Evolutionary conservation across 441 rosid species (phyloP).

Genomic region (Brassica balearica): DNA sequence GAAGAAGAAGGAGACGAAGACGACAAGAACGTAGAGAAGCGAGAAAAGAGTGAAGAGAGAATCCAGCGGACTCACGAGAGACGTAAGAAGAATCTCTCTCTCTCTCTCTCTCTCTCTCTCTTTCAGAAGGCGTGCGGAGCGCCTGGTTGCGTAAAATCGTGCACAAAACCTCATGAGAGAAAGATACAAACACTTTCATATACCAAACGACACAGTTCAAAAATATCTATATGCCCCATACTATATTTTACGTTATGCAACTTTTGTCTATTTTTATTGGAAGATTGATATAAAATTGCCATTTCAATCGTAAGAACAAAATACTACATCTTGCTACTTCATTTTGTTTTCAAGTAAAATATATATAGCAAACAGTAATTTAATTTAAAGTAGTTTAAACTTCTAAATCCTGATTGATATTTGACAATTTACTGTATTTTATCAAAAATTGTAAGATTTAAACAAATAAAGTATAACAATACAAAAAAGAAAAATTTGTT

Average conservation of each 20-base stretch:
- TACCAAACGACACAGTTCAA: background rate
- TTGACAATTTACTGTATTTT: background rate
- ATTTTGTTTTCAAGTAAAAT: background rate
- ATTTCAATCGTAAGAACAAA: too few relatives aligned
- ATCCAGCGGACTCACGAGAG: too few relatives aligned
- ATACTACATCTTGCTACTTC: background rate
- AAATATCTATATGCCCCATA: too few relatives aligned
- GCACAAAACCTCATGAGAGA: background rate
- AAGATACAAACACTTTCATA: background rate
- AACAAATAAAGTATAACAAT: too few relatives aligned
- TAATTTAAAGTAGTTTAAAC: background rate
- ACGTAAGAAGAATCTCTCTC: background rate
- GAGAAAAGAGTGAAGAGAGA: background rate
- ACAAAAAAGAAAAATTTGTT: too few relatives aligned
- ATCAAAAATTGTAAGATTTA: background rate
- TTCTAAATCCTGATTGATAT: background rate
- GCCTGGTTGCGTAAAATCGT: background rate
- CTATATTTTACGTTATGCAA: background rate
- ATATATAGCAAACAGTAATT: background rate
- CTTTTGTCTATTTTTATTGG: background rate
- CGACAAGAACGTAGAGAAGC: background rate
- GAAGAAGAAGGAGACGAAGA: background rate
- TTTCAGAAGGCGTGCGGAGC: background rate
- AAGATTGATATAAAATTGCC: too few relatives aligned
- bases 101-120: background rate